These are phyloP conservation scores for Diaporthe vexans DNA, from an alignment of 2,329 filamentous ascomycete genomes.

Conservation along the genomic window DNA sequence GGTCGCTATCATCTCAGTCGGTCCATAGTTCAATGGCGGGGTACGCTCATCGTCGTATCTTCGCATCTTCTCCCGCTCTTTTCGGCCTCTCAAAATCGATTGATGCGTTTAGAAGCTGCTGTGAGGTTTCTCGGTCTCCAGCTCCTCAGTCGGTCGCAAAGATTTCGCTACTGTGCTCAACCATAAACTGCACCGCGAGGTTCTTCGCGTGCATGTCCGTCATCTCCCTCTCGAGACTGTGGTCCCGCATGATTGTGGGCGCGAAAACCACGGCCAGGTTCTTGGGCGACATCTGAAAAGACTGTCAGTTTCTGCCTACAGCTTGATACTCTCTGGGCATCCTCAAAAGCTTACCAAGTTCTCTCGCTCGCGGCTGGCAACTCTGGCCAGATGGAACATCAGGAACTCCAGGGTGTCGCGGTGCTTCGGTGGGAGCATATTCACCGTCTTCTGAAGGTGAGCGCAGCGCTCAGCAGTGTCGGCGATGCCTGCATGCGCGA, in stretches of 20 bases:
- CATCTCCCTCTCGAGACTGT: slow-evolving; percentile 93
- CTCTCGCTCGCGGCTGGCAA: slow-evolving; percentile 84
- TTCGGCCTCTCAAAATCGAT: not conserved
- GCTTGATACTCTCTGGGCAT: not conserved
- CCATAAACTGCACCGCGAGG: slow-evolving; percentile 89
- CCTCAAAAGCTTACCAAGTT: slow-evolving; percentile 76
- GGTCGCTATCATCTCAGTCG: slow-evolving; percentile 29
- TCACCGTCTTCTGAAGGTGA: slow-evolving; percentile 80
- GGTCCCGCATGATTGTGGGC: slow-evolving; percentile 95
- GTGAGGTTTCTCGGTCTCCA: not conserved
- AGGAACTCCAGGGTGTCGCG: slow-evolving; percentile 93
- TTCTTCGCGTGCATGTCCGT: slow-evolving; percentile 96
- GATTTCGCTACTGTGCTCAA: slow-evolving; percentile 88
- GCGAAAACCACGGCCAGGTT: slow-evolving; percentile 98
- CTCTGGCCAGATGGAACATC: slow-evolving; percentile 91
- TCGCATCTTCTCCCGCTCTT: not conserved
- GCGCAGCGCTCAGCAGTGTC: slow-evolving; percentile 77
- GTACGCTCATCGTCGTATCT: not conserved
- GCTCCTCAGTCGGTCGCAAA: slow-evolving; percentile 68
- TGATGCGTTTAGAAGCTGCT: not conserved
- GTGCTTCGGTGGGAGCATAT: slow-evolving; percentile 85
- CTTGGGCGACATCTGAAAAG: slow-evolving; percentile 87
- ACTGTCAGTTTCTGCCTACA: slow-evolving; percentile 43
- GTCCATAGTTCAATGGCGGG: slow-evolving; percentile 11
- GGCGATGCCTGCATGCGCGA: slow-evolving; percentile 67